Base-by-base conservation (phyloP, 768 basidiomycete genomes). In the Pulveroboletus sp. region DNA sequence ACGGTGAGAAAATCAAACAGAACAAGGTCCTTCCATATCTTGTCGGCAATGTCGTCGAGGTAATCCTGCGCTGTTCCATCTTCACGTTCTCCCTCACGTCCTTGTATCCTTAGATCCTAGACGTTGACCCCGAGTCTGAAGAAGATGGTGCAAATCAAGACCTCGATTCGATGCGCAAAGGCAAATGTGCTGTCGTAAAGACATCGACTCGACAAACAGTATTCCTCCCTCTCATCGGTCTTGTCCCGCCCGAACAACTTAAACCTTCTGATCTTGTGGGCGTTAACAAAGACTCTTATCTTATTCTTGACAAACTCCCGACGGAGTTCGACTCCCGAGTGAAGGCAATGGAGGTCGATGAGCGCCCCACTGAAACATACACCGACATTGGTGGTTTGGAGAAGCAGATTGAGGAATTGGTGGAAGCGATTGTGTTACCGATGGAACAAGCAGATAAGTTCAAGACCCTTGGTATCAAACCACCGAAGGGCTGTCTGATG, bases 331-430 rank as follows among this genome's bases (percentile, higher is more conserved):
- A 99, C 69, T 93, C 93, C 32, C 84, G 96, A 40, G 96, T 99
- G 24, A 98, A 97, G 69, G 96, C 96, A 8, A 99, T 99, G 96
- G 96, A 99, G 64, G 96, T 99, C 1, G 96, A 99, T 58, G 96
- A 98, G 68, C 79, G 93, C 45, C 96, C 96, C 31, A 98, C 94
- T 11, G 96, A 98, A 69, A 90, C 85, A 3, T 98, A 97, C 63
- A 94, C 93, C 21, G 93, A 94, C 69, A 95, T 99, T 53, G 96
- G 96, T 69, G 96, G 96, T 21, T 63, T 99, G 67, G 96, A 98
- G 77, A 98, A 98, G 72, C 96, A 99, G 76, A 98, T 99, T 47
- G 96, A 98, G 67, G 96, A 98, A 67, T 69, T 99, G 46, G 93
- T 96, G 1, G 96, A 99, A 69, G 96, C 96, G 0, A 96, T 99